These are phyloP conservation scores for Ceratocystis huliohia DNA, from an alignment of 2,329 filamentous ascomycete species.

Conservation along the genomic window DNA sequence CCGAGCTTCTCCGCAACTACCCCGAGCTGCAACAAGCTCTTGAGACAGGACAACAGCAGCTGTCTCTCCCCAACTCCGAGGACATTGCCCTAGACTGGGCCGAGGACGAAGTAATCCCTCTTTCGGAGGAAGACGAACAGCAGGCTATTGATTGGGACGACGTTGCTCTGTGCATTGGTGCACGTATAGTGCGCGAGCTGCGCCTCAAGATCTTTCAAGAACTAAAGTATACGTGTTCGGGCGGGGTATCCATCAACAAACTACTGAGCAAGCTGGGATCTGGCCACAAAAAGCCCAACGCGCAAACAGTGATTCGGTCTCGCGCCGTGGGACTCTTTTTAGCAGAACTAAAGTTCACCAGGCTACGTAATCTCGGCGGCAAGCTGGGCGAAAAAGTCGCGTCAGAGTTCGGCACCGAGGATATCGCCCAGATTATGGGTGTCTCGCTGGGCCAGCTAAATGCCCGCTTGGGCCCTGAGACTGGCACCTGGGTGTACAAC, in stretches of 20 bases:
- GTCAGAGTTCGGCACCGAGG: slow-evolving; percentile 68
- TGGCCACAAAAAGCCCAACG: slow-evolving; percentile 82
- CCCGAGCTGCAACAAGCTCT: slow-evolving; percentile 44
- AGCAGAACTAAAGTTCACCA: slow-evolving; percentile 77
- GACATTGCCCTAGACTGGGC: slow-evolving; percentile 67
- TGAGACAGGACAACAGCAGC: slow-evolving; percentile 51
- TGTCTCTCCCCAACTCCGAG: slow-evolving; percentile 60
- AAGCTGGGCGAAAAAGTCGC: slow-evolving; percentile 83
- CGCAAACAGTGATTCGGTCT: slow-evolving; percentile 86
- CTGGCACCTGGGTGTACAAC: slow-evolving; percentile 72
- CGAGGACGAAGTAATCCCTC: slow-evolving; percentile 66
- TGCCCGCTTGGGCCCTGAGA: slow-evolving; percentile 67
- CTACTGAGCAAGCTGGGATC: slow-evolving; percentile 91
- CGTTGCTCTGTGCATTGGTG: slow-evolving; percentile 70
- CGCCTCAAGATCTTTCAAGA: slow-evolving; percentile 54
- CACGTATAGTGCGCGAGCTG: slow-evolving; percentile 72
- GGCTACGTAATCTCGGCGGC: slow-evolving; percentile 87
- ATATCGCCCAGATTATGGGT: slow-evolving; percentile 59
- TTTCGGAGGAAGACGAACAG: slow-evolving; percentile 62
- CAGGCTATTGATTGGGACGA: slow-evolving; percentile 94
- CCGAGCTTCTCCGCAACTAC: slow-evolving; percentile 60
- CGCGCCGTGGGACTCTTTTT: slow-evolving; percentile 71
- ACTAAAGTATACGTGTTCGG: slow-evolving; percentile 83
- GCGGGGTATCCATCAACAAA: slow-evolving; percentile 80
- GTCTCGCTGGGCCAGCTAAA: slow-evolving; percentile 66